Base-by-base conservation (phyloP, 768 basidiomycete species). In the Phaffia australis region DNA sequence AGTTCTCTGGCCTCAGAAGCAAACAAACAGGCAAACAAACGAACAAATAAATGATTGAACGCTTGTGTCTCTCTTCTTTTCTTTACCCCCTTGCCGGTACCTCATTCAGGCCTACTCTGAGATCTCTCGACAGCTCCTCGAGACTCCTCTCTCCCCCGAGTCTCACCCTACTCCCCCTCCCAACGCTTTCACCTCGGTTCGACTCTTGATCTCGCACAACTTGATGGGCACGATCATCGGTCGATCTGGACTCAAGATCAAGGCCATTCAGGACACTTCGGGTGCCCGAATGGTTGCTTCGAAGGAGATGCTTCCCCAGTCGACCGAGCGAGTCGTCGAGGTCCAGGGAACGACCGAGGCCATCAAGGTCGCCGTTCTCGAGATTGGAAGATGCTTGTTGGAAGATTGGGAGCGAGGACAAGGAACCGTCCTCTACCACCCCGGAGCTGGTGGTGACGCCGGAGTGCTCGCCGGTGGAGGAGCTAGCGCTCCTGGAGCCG, bases 181-280 rank as follows among this genome's bases (percentile, higher is more conserved):
- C 48, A 72, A 73, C 25, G 79, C 83, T 60, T 85, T 87, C 77
- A 92, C 92, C 66, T 89, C 92, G 69, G 87, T 99, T 77, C 89
- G 92, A 69, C 90, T 99, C 71, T 83, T 99, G 74, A 92, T 99
- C 80, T 94, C 92, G 55, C 95, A 99, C 81, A 94, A 97, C 79
- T 82, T 99, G 71, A 99, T 99, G 95, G 95, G 95, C 62, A 92
- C 90, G 69, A 88, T 99, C 80, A 97, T 98, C 73, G 95, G 95
- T 72, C 87, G 93, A 71, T 87, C 80, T 63, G 95, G 95, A 72
- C 84, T 89, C 76, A 97, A 95, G 84, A 98, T 99, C 78, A 97
- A 98, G 80, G 88, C 91, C 74, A 98, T 99, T 76, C 95, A 99
- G 76, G 94, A 97, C 77, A 80, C 82, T 56, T 94, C 94, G 49